Evolutionary conservation across 2,329 filamentous ascomycete genomes (phyloP).

Genomic region (Pseudodiploospora longispora): DNA sequence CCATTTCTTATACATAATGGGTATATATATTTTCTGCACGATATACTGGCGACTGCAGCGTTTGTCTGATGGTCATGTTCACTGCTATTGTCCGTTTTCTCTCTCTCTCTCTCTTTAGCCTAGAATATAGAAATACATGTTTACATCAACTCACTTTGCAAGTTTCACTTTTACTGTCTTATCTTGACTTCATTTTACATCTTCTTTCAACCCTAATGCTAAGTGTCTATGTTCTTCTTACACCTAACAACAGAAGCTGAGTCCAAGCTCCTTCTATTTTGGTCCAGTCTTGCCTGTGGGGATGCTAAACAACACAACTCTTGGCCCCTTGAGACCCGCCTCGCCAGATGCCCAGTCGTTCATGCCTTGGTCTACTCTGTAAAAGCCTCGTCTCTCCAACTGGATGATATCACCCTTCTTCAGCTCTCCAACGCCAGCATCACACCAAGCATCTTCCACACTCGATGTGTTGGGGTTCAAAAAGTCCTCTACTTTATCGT

Average conservation of each 20-base stretch:
- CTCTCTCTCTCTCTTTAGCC: too few species aligned
- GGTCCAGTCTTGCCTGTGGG: conserved; percentile 38
- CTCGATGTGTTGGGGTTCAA: conserved; percentile 69
- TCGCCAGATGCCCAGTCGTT: conserved; percentile 41
- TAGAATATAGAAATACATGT: too few species aligned
- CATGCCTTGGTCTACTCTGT: conserved; percentile 66
- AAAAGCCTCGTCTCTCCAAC: conserved; percentile 89
- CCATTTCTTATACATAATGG: too few species aligned
- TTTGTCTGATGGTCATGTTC: too few species aligned
- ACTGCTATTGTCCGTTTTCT: too few species aligned
- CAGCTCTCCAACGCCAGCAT: conserved; percentile 69
- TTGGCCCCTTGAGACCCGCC: conserved; percentile 39
- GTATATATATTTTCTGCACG: too few species aligned
- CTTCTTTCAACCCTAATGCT: background rate
- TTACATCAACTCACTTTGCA: background rate
- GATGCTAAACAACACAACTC: conserved; percentile 48
- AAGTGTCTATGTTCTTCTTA: conserved; percentile 3
- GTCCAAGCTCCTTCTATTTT: conserved; percentile 8
- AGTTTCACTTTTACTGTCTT: background rate
- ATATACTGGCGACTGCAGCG: too few species aligned
- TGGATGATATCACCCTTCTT: conserved; percentile 90
- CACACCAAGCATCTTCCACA: conserved; percentile 67
- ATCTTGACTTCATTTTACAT: background rate
- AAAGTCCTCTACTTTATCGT: conserved; percentile 78
- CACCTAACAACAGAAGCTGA: background rate